phyloP scores from a whole-genome alignment of 495 filamentous ascomycete genomes.

The Chaetomidium leptoderma region DNA sequence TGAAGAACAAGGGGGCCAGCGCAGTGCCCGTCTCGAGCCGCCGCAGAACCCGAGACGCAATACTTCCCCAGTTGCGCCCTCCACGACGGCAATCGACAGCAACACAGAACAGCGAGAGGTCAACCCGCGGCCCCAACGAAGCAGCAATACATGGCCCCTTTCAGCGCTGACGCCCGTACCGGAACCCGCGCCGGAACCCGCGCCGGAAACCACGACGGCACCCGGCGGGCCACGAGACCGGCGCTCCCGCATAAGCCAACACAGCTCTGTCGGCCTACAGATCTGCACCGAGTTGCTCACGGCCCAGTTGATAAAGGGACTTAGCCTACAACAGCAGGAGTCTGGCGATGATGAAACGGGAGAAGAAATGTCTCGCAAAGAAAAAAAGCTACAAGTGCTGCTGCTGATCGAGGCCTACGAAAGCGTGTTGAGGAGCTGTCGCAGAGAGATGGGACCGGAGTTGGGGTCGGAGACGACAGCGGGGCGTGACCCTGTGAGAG shows the following conservation, averaged over 20 bases:
- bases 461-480: neutral
- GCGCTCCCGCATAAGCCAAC: neutral
- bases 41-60: neutral
- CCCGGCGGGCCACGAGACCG: neutral
- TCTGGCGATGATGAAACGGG: too few relatives aligned
- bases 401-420: constrained; percentile 30
- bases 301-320: constrained; percentile 20
- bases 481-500: neutral
- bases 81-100: neutral
- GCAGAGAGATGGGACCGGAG: neutral
- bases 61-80: neutral
- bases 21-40: too few relatives aligned
- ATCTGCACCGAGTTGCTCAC: constrained; percentile 22
- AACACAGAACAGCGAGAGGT: too few relatives aligned
- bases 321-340: neutral
- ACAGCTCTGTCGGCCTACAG: constrained; percentile 15
- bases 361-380: too few relatives aligned
- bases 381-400: constrained; percentile 15
- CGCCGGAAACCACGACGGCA: too few relatives aligned
- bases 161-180: neutral
- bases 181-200: neutral
- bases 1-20: too few relatives aligned
- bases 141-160: neutral
- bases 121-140: too few relatives aligned
- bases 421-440: constrained; percentile 18